phyloP scores from a whole-genome alignment of 192 early-diverging fungal species.

The Podila minutissima region DNA sequence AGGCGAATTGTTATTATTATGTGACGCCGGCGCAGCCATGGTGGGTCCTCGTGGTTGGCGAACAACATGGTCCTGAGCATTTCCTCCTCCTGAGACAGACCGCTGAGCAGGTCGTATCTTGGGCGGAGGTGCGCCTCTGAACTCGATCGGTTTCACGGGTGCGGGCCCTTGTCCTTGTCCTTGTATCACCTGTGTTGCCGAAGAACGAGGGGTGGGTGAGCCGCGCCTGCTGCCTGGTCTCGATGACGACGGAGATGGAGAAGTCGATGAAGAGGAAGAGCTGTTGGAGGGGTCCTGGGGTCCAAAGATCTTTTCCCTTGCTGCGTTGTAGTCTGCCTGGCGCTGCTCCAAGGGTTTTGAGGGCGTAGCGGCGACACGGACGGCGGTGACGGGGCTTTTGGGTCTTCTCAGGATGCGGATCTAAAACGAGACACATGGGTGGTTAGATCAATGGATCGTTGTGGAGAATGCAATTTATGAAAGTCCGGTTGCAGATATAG shows the following conservation, averaged over 20 bases:
- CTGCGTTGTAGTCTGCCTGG: slow-evolving; percentile 44
- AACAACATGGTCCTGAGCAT: neutral
- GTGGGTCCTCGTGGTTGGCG: slow-evolving; percentile 42
- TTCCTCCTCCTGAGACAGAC: neutral
- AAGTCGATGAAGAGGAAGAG: slow-evolving; percentile 10
- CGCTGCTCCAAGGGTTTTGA: slow-evolving; percentile 36
- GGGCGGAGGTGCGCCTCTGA: slow-evolving; percentile 14
- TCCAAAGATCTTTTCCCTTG: slow-evolving; percentile 51
- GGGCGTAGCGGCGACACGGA: neutral
- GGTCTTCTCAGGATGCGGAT: slow-evolving; percentile 45
- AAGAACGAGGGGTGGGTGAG: neutral
- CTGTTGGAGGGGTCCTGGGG: neutral
- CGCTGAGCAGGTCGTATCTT: neutral
- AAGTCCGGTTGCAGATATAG: too few relatives aligned
- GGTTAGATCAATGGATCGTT: too few relatives aligned
- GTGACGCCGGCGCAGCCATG: neutral
- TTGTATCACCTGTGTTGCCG: neutral
- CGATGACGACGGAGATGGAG: neutral
- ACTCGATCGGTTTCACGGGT: slow-evolving; percentile 31
- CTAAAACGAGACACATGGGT: neutral
- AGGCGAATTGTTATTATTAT: neutral
- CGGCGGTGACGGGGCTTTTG: slow-evolving; percentile 28
- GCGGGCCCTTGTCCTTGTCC: neutral
- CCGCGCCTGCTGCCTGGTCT: neutral
- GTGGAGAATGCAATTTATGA: too few relatives aligned